Evolutionary conservation across 176 grass and related monocot genomes (phyloP).

Genomic region (Oryza officinalis): DNA sequence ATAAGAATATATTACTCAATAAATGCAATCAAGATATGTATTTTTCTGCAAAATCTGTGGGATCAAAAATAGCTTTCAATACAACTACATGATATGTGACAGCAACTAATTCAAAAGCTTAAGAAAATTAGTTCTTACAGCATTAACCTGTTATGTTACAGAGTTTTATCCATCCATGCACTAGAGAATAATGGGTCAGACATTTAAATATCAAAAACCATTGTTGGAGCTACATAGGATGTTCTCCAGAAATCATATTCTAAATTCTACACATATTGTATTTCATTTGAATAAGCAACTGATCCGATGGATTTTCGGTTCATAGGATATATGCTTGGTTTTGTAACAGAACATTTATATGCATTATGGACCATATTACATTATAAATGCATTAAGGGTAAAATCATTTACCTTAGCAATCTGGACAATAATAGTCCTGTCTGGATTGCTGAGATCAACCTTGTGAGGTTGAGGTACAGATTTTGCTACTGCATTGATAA

Average conservation of each 20-base stretch:
- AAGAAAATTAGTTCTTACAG: neutral
- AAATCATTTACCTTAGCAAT: conserved; percentile 76
- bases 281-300: neutral
- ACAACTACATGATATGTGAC: neutral
- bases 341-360: neutral
- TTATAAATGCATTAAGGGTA: neutral
- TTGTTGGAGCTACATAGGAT: neutral
- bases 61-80: neutral
- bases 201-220: conserved; percentile 2
- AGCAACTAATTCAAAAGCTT: neutral
- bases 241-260: neutral
- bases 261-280: neutral
- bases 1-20: neutral
- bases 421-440: conserved; percentile 85
- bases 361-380: neutral
- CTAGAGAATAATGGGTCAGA: neutral
- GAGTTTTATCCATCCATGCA: neutral
- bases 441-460: conserved; percentile 90
- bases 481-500: conserved; percentile 96
- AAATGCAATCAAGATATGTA: neutral
- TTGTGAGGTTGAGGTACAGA: conserved; percentile 78
- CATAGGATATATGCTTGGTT: neutral
- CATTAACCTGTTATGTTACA: neutral
- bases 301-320: neutral
- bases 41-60: neutral